Percentiles rank a stretch among this genome's conserved stretches.
These are phyloP conservation scores for Penicillium janthinellum DNA, from an alignment of 2,329 filamentous ascomycete species.

Conservation along the genomic window DNA sequence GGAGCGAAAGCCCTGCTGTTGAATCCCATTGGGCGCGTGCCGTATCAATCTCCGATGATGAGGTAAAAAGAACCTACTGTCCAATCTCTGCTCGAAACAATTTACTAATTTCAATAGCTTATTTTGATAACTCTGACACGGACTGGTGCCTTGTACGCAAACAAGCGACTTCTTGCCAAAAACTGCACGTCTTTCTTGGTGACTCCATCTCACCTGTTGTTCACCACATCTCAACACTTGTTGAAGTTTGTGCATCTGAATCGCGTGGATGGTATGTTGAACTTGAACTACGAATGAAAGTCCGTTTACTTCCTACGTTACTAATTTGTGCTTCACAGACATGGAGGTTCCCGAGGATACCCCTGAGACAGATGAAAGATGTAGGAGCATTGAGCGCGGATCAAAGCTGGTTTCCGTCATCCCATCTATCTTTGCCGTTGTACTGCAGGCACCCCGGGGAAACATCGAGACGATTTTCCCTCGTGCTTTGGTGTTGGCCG, in stretches of 20 bases:
- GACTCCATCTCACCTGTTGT: slow-evolving; percentile 80
- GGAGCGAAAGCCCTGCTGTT: slow-evolving; percentile 36
- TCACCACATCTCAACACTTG: slow-evolving; percentile 89
- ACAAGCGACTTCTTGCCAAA: slow-evolving; percentile 71
- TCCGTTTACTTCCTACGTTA: slow-evolving; percentile 9
- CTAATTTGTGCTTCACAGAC: slow-evolving; percentile 51
- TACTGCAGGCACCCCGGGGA: slow-evolving; percentile 92
- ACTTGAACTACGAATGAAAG: not conserved
- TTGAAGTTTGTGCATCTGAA: slow-evolving; percentile 91
- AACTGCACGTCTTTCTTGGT: slow-evolving; percentile 91
- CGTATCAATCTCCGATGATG: slow-evolving; percentile 40
- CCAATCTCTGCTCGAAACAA: not conserved
- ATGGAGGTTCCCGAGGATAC: slow-evolving; percentile 84
- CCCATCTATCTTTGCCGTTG: slow-evolving; percentile 79
- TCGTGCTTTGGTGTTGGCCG: slow-evolving; percentile 86
- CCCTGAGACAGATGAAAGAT: slow-evolving; percentile 88
- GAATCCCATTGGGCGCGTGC: slow-evolving; percentile 45
- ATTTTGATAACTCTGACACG: slow-evolving; percentile 68
- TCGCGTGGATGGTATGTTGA: slow-evolving; percentile 60
- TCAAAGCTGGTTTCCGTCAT: slow-evolving; percentile 85
- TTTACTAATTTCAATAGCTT: slow-evolving; percentile 36
- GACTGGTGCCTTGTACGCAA: slow-evolving; percentile 77
- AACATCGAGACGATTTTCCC: slow-evolving; percentile 96
- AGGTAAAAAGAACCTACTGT: slow-evolving; percentile 32
- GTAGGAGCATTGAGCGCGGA: slow-evolving; percentile 87